Percentiles rank a stretch among this genome's conserved stretches.
phyloP scores from a whole-genome alignment of 441 rosid genomes.

The Manihot esculenta region DNA sequence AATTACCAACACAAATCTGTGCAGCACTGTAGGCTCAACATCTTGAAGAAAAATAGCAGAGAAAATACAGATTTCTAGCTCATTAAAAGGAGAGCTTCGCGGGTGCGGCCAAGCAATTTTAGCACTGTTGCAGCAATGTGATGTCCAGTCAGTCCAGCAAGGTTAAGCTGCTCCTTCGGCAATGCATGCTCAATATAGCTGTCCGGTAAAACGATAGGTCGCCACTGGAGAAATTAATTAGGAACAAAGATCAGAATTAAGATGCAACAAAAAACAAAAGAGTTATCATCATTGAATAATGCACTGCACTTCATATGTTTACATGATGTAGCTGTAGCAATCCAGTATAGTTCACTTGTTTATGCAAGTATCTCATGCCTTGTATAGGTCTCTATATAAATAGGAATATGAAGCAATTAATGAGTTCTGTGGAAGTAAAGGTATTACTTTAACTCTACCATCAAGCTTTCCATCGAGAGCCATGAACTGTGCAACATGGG shows the following conservation, averaged over 20 bases:
- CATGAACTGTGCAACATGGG: conserved; percentile 86
- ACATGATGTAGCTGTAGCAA: neutral
- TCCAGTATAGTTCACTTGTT: neutral
- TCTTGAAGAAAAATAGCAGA: neutral
- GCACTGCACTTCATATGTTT: neutral
- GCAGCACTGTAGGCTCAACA: neutral
- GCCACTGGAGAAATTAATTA: conserved; percentile 81
- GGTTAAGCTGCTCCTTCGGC: conserved; percentile 70
- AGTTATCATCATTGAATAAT: neutral
- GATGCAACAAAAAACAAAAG: neutral
- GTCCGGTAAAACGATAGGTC: conserved; percentile 87
- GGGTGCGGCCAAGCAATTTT: conserved; percentile 76
- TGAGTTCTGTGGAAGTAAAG: neutral
- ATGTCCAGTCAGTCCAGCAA: conserved; percentile 84
- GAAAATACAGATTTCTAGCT: conserved; percentile 38
- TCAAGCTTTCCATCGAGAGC: conserved; percentile 88
- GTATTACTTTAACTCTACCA: conserved; percentile 64
- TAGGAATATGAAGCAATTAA: conserved; percentile 2
- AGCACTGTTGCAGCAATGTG: conserved; percentile 87
- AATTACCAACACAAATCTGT: neutral
- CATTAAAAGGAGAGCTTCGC: conserved; percentile 85
- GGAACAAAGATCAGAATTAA: neutral
- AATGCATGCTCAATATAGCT: conserved; percentile 71
- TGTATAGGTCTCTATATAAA: neutral
- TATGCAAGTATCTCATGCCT: no score